A percentile compares a stretch with the other conserved stretches of the same genome.
phyloP scores from a whole-genome alignment of 129 eudicot species.

The Flaveria linearis region DNA sequence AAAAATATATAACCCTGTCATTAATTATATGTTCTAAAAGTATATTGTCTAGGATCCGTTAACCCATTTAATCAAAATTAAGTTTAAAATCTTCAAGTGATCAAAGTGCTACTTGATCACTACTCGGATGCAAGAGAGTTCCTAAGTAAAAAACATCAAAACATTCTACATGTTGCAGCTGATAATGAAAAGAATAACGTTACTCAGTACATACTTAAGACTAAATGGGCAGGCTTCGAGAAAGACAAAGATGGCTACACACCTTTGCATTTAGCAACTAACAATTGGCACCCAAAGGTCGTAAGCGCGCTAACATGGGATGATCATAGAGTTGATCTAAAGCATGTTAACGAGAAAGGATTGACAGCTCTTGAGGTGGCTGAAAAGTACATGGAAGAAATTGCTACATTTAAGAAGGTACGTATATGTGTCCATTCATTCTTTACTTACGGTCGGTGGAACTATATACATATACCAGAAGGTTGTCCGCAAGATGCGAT shows the following conservation, averaged over 20 bases:
- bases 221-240: conserved; percentile 35
- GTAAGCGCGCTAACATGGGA: conserved; percentile 42
- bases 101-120: conserved; percentile 29
- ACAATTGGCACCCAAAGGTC: conserved; percentile 42
- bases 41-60: no score
- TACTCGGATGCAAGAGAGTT: conserved; percentile 42
- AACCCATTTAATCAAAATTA: no score
- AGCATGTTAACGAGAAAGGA: conserved; percentile 29
- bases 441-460: neutral
- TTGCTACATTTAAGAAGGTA: conserved; percentile 44
- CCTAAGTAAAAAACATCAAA: conserved; percentile 38
- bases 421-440: neutral
- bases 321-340: conserved; percentile 24
- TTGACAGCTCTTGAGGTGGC: conserved; percentile 53
- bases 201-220: conserved; percentile 30
- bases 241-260: conserved; percentile 52
- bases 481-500: no score
- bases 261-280: conserved; percentile 56
- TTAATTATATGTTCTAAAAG: no score
- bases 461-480: neutral
- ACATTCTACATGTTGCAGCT: conserved; percentile 51
- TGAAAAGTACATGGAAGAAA: conserved; percentile 43
- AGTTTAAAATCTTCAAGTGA: conserved; percentile 4
- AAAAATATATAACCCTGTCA: no score
- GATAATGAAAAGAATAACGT: conserved; percentile 39